Evolutionary conservation across 768 basidiomycete species (phyloP), one percentile per base, ranked within the genome.

Genomic region (Podaxis sp.): DNA sequence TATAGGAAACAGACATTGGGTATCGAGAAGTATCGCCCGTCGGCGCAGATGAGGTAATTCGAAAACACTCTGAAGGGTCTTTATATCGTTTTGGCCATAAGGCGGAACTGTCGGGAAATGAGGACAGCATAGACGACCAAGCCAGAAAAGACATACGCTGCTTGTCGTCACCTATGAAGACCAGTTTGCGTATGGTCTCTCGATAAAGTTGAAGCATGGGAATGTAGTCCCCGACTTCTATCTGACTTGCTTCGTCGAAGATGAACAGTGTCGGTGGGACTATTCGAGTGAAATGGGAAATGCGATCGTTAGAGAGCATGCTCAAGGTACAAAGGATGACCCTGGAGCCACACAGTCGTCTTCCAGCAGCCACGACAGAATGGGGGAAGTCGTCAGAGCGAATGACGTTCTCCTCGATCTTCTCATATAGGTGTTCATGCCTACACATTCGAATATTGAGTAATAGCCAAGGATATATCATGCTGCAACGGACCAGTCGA

Each of bases 381-480:
- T 70, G 53, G 7, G 54, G 36, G 26, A 79, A 71, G 4, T 66
- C 51, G 62, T 76, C 75, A 30, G 84, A 82, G 1, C 78, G 73
- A 42, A 92, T 84, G 5, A 84, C 71, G 53, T 87, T 83, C 8
- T 67, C 24, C 17, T 67, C 69, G 42, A 88, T 78, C 19, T 79
- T 71, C 2, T 72, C 65, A 68, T 92, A 92, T 0, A 89, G 74
- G 68, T 91, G 87, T 63, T 90, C 89, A 72, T 92, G 88, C 89
- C 90, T 92, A 59, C 4, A 33, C 51, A 38, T 67, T 53, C 38
- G 12, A 2, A 15, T 1, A 44, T 38, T 19, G 13, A 53, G 24
- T 7, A 46, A 17, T 26, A 24, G 13, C 24, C 30, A 5, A 17
- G 54, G 33, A 15, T 13, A 39, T 15, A 40, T 17, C 2, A n/a